Conservation (phyloP, 371 early-diverging fungal genomes). For the Actinomortierella ambigua region DNA sequence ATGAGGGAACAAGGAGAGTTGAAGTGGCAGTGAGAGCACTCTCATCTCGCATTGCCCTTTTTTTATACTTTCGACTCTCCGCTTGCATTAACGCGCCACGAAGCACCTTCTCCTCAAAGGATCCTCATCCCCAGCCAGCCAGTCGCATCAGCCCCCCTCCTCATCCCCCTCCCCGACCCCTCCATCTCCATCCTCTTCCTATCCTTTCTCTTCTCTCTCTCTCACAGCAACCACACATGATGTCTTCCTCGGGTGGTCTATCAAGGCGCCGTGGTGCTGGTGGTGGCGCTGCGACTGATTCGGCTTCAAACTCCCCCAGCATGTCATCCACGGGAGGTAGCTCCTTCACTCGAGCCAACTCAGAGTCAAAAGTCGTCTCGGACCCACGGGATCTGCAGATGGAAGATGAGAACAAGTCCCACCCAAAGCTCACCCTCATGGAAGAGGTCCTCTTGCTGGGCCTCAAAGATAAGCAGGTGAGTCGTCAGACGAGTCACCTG, state of each 20-base stretch:
- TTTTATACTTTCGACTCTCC: too few species aligned
- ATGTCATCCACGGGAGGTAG: conserved; percentile 20
- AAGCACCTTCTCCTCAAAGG: too few species aligned
- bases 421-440: conserved; percentile 85
- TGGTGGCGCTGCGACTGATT: conserved; percentile 19
- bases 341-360: conserved; percentile 7
- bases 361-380: conserved; percentile 18
- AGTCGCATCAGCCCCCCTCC: too few species aligned
- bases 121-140: too few species aligned
- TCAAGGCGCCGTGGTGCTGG: conserved; percentile 45
- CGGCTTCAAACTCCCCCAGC: conserved; percentile 11
- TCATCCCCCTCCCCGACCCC: not conserved
- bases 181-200: not conserved
- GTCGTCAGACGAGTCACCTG: not conserved
- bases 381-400: conserved; percentile 46
- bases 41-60: too few species aligned
- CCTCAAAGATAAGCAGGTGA: conserved; percentile 91
- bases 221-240: conserved; percentile 3
- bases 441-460: conserved; percentile 94
- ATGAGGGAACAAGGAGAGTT: too few species aligned
- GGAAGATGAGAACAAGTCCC: conserved; percentile 66
- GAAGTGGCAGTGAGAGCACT: too few species aligned
- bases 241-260: conserved; percentile 44
- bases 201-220: not conserved
- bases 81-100: too few species aligned